Base-by-base conservation (phyloP, 2,329 filamentous ascomycete species). In the Xylaria sp. region DNA sequence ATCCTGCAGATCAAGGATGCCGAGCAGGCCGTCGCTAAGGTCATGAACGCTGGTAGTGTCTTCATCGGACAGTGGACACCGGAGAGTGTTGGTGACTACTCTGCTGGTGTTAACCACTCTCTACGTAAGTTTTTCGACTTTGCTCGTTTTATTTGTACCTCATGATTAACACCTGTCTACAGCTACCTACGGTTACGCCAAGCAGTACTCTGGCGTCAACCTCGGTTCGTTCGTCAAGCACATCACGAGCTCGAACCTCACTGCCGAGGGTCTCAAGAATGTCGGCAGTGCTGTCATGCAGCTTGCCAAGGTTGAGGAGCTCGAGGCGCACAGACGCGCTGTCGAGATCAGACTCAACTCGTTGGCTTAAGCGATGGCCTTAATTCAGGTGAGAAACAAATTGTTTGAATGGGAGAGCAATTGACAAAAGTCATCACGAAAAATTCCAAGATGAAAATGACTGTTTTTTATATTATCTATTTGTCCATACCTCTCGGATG, bases 131-230 rank as follows among this genome's bases (percentile, higher is more conserved):
- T 44, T 54, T 13, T n/a, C n/a, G 52, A 11, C 51, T 56, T 44
- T 11, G n/a, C 35, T 34, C 9, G n/a, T 7, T 16, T 44, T 19
- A 9, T 6, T 10, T 0, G 2, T 42, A 37, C 10, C 16, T 49
- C 3, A 19, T 2, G 30, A 54, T 59, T 60, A 50, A 61, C 44
- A 4, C 5, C 51, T 16, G 54, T 9, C 53, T 67, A 60, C 65
- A 96, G 92, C 94, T 55, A 99, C 94, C 0, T 99, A 97, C 72
- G 94, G 94, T 47, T 99, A 96, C 70, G 94, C 94, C 53, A 96
- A 96, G 78, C 94, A 99, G 75, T 99, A 99, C 79, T 97, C 92
- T 4, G 94, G 94, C 55, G 94, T 99, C 71, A 99, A 96, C 75
- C 83, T 99, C 4, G 91, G 85, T 37, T 97, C 93, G 2, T 99